These are phyloP conservation scores for Thinopyrum elongatum DNA, from an alignment of 176 grass and related monocot species.

Conservation along the genomic window DNA sequence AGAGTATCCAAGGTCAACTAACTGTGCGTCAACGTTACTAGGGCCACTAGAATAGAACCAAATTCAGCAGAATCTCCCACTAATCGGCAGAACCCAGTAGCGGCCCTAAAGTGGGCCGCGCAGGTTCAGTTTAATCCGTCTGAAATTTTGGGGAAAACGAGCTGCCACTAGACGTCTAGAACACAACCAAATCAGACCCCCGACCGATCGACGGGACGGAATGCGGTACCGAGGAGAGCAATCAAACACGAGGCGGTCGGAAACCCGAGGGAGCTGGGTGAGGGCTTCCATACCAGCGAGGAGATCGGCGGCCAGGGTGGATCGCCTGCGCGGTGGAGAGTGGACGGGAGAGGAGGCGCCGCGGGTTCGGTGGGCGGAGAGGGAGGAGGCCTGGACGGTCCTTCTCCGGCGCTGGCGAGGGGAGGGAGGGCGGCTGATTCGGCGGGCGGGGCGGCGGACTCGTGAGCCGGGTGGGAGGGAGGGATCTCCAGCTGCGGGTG, in stretches of 20 bases:
- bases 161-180: neutral
- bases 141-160: neutral
- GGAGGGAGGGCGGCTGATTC: neutral
- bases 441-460: neutral
- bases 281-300: neutral
- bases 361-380: neutral
- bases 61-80: neutral
- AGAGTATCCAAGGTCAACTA: neutral
- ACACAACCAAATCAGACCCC: neutral
- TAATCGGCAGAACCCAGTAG: neutral
- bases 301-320: neutral
- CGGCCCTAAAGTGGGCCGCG: neutral
- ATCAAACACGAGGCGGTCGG: neutral
- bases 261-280: neutral
- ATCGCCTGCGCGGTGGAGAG: neutral
- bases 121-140: neutral
- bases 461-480: neutral
- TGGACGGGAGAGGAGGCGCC: neutral
- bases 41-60: no score
- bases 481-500: neutral
- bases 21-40: neutral
- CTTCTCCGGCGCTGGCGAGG: neutral
- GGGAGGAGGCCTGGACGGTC: neutral
- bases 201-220: neutral
- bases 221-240: neutral